Evolutionary conservation across 768 basidiomycete species (phyloP).

Genomic region (Mycena indigotica): DNA sequence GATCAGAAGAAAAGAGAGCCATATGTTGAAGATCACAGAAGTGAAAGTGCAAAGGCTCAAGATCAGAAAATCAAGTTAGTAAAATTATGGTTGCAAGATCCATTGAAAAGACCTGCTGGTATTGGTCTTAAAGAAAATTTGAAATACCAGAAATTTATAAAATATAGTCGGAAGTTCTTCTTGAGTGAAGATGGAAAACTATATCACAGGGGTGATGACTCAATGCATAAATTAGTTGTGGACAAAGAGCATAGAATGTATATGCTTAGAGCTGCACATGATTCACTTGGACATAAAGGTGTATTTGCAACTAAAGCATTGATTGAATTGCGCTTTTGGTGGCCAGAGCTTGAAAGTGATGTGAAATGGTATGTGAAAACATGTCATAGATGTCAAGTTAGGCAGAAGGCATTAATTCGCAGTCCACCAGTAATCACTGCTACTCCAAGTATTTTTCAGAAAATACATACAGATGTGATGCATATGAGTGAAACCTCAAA

Average conservation of each 20-base stretch:
- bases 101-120: neutral
- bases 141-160: constrained; percentile 2
- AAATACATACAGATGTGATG: constrained; percentile 34
- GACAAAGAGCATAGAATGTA: constrained; percentile 9
- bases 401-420: constrained; percentile 23
- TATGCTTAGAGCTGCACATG: constrained; percentile 17
- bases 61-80: neutral
- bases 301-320: constrained; percentile 6
- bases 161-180: constrained; percentile 3
- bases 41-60: neutral
- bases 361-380: constrained; percentile 33
- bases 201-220: neutral
- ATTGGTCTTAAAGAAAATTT: neutral
- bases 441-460: constrained; percentile 30
- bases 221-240: constrained; percentile 4
- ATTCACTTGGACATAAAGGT: constrained; percentile 24
- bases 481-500: constrained; percentile 22
- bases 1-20: neutral
- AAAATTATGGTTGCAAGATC: constrained; percentile 5
- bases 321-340: constrained; percentile 26
- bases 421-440: constrained; percentile 31
- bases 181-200: neutral
- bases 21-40: constrained; percentile 11
- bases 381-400: constrained; percentile 36
- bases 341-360: constrained; percentile 26